Conservation (phyloP, 176 grass and related monocot genomes). For the Zea mays region DNA sequence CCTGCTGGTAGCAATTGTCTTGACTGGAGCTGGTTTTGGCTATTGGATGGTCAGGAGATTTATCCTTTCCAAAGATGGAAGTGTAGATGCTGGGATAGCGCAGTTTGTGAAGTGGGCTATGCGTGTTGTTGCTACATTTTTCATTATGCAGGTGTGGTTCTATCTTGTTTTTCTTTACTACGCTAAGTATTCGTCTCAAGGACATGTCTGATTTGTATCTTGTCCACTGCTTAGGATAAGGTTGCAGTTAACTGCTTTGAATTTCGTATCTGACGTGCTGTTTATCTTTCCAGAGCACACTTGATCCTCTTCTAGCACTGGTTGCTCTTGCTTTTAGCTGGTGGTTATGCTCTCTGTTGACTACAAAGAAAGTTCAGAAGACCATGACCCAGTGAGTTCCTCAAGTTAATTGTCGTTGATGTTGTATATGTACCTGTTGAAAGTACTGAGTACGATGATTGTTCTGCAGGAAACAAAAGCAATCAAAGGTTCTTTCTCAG, state of each 20-base stretch:
- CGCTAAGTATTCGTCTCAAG: constrained; percentile 22
- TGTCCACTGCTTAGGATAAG: constrained; percentile 6
- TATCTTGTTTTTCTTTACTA: background rate
- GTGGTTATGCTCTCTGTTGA: constrained; percentile 58
- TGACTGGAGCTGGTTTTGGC: constrained; percentile 83
- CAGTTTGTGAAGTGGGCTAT: constrained; percentile 93
- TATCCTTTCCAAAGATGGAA: constrained; percentile 81
- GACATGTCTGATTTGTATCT: constrained; percentile 4
- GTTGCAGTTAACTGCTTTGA: constrained; percentile 2
- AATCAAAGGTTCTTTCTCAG: constrained; percentile 40
- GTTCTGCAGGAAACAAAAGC: constrained; percentile 52
- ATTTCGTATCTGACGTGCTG: constrained; percentile 31
- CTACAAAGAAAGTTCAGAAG: constrained; percentile 35
- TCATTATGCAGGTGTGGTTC: constrained; percentile 73
- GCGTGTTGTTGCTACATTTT: constrained; percentile 66
- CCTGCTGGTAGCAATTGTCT: constrained; percentile 65
- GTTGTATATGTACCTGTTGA: background rate
- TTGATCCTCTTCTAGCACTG: constrained; percentile 73
- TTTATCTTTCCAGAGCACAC: constrained; percentile 73
- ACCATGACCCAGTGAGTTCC: constrained; percentile 31
- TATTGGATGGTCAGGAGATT: constrained; percentile 89
- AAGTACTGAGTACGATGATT: constrained; percentile 34
- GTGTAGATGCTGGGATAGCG: constrained; percentile 76
- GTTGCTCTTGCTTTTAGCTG: constrained; percentile 55
- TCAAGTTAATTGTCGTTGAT: constrained; percentile 22